These are phyloP conservation scores for Alternaria tenuissima DNA, from an alignment of 2,329 filamentous ascomycete species.

Conservation along the genomic window DNA sequence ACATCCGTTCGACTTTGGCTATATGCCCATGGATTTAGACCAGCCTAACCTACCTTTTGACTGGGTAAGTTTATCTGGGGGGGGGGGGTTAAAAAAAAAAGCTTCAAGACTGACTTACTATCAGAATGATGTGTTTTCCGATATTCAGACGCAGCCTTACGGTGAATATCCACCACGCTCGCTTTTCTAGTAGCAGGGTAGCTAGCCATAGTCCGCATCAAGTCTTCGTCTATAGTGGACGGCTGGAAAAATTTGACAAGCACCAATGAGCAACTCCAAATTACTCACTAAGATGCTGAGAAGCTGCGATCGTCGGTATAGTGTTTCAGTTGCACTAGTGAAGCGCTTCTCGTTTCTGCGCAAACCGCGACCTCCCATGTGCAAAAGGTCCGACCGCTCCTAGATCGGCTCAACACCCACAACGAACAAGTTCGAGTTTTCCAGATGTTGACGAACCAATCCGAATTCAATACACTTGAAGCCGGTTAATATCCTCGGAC, in stretches of 20 bases:
- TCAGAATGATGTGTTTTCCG: slow-evolving; percentile 22
- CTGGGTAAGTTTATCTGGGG: slow-evolving; percentile 42
- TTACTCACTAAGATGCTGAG: background rate
- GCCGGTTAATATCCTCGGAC: background rate
- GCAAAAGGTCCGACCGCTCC: background rate
- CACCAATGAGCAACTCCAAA: background rate
- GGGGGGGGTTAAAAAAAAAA: too few species aligned
- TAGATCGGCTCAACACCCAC: background rate
- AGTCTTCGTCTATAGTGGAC: background rate
- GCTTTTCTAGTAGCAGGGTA: background rate
- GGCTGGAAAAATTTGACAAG: background rate
- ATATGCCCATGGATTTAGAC: slow-evolving; percentile 37
- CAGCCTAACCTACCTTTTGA: slow-evolving; percentile 25
- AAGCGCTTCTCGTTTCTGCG: slow-evolving; percentile 7
- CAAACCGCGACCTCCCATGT: background rate
- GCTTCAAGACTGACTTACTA: background rate
- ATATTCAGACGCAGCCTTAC: slow-evolving; percentile 18
- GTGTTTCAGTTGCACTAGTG: slow-evolving; percentile 1
- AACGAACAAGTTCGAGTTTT: background rate
- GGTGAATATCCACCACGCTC: slow-evolving; percentile 8
- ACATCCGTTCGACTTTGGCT: slow-evolving; percentile 27
- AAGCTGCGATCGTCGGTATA: background rate
- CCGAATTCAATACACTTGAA: background rate
- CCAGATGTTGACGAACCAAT: background rate
- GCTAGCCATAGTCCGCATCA: background rate